Percentiles rank a stretch among this genome's conserved stretches.
These are phyloP conservation scores for Rhizopogon vinicolor DNA, from an alignment of 768 basidiomycete species.

Conservation along the genomic window DNA sequence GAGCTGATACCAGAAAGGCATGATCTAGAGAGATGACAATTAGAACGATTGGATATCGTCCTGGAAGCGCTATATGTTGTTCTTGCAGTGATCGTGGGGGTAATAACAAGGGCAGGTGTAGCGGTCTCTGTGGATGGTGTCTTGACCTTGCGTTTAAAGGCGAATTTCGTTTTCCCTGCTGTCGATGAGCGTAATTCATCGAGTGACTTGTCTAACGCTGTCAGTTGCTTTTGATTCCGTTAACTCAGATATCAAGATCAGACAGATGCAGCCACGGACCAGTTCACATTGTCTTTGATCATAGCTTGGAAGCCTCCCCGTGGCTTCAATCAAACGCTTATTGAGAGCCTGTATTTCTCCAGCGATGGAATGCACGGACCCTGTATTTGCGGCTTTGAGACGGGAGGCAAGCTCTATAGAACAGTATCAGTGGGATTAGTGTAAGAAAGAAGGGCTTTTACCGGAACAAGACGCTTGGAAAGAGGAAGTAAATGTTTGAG, in stretches of 20 bases:
- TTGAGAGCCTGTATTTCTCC: constrained; percentile 52
- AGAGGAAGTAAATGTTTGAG: constrained; percentile 22
- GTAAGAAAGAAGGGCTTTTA: constrained; percentile 6
- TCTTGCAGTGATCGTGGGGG: neutral
- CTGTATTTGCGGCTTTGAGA: constrained; percentile 33
- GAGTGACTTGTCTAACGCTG: constrained; percentile 50
- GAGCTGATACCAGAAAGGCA: constrained; percentile 31
- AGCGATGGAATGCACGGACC: constrained; percentile 40
- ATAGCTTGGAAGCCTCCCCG: constrained; percentile 60
- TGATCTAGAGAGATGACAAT: constrained; percentile 38
- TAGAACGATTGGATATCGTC: constrained; percentile 39
- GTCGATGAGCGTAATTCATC: constrained; percentile 44
- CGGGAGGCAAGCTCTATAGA: constrained; percentile 45
- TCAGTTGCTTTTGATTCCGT: constrained; percentile 53
- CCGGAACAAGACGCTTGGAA: constrained; percentile 23
- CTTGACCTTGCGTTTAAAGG: constrained; percentile 53
- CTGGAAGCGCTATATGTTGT: constrained; percentile 24
- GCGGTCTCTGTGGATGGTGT: constrained; percentile 10
- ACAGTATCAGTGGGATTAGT: constrained; percentile 10
- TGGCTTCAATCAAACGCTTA: constrained; percentile 61
- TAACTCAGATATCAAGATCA: neutral
- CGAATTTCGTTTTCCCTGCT: constrained; percentile 56
- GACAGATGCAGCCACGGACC: constrained; percentile 35
- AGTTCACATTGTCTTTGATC: constrained; percentile 70
- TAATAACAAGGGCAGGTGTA: neutral